phyloP scores from a whole-genome alignment of 1,139 yeast species.

The Debaryomycetaceae sp. region DNA sequence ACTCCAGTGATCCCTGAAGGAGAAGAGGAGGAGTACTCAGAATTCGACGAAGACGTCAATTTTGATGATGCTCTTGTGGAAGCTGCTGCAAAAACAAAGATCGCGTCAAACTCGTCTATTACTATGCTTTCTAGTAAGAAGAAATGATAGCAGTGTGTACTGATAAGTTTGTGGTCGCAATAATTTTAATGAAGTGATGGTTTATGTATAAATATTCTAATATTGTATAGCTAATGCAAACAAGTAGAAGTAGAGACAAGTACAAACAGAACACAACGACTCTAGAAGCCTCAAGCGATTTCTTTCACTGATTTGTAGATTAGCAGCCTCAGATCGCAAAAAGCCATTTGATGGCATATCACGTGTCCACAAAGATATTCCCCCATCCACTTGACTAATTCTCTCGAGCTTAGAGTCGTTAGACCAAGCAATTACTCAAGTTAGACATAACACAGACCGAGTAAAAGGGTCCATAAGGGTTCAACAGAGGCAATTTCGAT shows the following conservation, averaged over 20 bases:
- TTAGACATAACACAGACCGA: no score
- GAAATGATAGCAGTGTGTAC: background rate
- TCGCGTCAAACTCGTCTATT: background rate
- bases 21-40: conserved; percentile 4
- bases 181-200: no score
- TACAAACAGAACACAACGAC: no score
- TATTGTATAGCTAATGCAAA: no score
- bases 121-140: background rate
- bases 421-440: background rate
- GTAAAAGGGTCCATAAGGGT: no score
- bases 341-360: background rate
- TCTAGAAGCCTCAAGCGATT: no score
- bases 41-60: background rate
- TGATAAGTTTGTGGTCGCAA: no score
- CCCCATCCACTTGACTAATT: background rate
- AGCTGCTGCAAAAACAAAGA: background rate
- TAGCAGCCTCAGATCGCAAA: no score
- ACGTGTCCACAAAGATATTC: background rate
- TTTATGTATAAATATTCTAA: no score
- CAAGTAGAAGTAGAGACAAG: no score
- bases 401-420: background rate
- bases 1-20: conserved; percentile 16
- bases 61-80: background rate
- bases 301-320: no score
- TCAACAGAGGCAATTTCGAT: no score